A percentile compares a stretch with the other conserved stretches of the same genome.
These are phyloP conservation scores for Asclepias syriaca DNA, from an alignment of 257 asterid species.

Conservation along the genomic window DNA sequence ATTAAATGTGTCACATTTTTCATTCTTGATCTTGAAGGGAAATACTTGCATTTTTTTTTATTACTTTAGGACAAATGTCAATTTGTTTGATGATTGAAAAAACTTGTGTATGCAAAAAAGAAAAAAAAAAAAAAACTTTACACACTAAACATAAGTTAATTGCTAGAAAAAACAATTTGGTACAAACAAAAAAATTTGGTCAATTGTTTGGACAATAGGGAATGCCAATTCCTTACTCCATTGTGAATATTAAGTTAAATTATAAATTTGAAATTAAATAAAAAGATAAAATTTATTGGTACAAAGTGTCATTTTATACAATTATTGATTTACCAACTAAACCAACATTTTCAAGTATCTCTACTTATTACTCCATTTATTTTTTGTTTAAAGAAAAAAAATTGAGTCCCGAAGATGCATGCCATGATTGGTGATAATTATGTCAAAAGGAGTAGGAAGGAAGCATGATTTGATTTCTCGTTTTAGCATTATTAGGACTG, in stretches of 20 bases:
- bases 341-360: conserved; percentile 8
- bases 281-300: no score
- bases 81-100: neutral
- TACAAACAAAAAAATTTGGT: neutral
- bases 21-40: neutral
- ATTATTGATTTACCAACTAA: conserved; percentile 13
- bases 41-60: neutral
- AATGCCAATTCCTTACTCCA: neutral
- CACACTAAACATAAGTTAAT: neutral
- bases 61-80: conserved; percentile 4
- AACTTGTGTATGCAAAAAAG: neutral
- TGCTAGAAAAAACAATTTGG: neutral
- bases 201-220: neutral
- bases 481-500: neutral
- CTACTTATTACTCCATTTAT: neutral
- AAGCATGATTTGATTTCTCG: neutral
- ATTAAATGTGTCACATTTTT: neutral
- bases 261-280: neutral
- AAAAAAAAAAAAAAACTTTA: neutral
- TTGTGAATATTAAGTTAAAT: no score
- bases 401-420: neutral
- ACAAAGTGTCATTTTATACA: neutral
- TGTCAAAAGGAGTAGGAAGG: conserved; percentile 3
- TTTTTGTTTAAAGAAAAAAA: neutral
- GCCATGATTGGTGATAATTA: conserved; percentile 1